Base-by-base conservation (phyloP, 2,329 filamentous ascomycete species). In the Orbilia blumenaviensis region DNA sequence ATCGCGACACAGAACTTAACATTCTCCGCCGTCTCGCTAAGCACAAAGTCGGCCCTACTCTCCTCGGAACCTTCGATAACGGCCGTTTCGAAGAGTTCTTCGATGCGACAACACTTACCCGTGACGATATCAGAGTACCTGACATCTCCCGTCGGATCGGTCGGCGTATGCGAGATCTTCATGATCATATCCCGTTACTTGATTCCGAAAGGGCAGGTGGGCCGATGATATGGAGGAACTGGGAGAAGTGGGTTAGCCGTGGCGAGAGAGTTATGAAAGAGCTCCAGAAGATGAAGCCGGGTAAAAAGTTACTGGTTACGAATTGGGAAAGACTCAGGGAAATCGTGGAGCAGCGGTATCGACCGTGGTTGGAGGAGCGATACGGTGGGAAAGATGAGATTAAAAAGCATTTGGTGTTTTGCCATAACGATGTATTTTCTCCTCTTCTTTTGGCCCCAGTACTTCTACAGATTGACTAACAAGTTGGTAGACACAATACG, bases 111-210 rank as follows among this genome's bases (percentile, higher is more conserved):
- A 90, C 95, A 0, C 87, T 99, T 44, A 94, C 90, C 0, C 87
- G 91, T 0, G 85, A 88, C 25, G 92, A 96, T 78, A 84, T 99
- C 50, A 90, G 92, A 38, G 88, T 92, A 32, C 88, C 92, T 0
- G 92, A 93, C 58, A 97, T 92, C 0, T 96, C 92, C 34, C 91
- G 88, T 81, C 92, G 97, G 81, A 99, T 99, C 81, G 94, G 95
- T 10, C 98, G 98, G 85, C 92, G 95, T 60, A 97, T 99, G 93
- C 88, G 94, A 78, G 95, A 99, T 83, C 86, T 99, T 36, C 95
- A 99, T 80, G 92, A 97, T 62, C 95, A 95, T 0, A 91, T 99
- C 77, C 93, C 97, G 27, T 85, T 99, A 18, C 86, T 97, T 0
- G 88, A 90, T 0, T 86, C 89, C 36, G 95, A 99, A 83, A 87